Evolutionary conservation across 2,329 filamentous ascomycete species (phyloP).

Genomic region (Fusarium ramigenum): DNA sequence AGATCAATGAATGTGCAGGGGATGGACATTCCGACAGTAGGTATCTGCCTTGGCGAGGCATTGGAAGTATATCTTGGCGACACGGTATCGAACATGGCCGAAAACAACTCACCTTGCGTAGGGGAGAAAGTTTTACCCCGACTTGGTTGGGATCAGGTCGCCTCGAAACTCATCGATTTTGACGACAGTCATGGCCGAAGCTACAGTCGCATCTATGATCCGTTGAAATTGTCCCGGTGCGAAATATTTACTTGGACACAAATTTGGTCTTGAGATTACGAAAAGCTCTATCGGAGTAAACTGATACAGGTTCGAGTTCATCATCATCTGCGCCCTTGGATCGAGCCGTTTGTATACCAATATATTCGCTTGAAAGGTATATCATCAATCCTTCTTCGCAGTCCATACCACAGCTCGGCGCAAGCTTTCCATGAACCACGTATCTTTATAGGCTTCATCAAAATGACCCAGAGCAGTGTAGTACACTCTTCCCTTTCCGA

Average conservation of each 20-base stretch:
- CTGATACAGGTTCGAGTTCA: neutral
- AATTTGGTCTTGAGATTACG: too few species aligned
- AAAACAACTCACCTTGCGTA: neutral
- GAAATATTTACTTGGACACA: too few species aligned
- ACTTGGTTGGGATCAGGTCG: neutral
- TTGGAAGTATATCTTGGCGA: neutral
- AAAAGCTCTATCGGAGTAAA: too few species aligned
- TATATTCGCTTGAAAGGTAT: fast-evolving
- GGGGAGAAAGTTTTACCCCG: neutral
- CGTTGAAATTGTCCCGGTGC: too few species aligned
- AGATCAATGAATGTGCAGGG: neutral
- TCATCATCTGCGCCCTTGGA: too few species aligned
- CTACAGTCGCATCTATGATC: too few species aligned
- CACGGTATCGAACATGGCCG: neutral
- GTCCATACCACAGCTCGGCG: slow-evolving; percentile 9
- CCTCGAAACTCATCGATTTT: neutral
- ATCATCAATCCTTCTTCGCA: neutral
- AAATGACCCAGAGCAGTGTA: slow-evolving; percentile 31
- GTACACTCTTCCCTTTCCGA: slow-evolving; percentile 14
- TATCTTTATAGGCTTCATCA: slow-evolving; percentile 6
- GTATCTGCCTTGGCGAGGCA: neutral
- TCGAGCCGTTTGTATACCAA: neutral
- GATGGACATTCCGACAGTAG: neutral
- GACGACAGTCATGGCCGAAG: neutral
- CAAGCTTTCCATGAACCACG: slow-evolving; percentile 19